Conservation (phyloP, 495 filamentous ascomycete genomes). For the Rostrohypoxylon terebratum region DNA sequence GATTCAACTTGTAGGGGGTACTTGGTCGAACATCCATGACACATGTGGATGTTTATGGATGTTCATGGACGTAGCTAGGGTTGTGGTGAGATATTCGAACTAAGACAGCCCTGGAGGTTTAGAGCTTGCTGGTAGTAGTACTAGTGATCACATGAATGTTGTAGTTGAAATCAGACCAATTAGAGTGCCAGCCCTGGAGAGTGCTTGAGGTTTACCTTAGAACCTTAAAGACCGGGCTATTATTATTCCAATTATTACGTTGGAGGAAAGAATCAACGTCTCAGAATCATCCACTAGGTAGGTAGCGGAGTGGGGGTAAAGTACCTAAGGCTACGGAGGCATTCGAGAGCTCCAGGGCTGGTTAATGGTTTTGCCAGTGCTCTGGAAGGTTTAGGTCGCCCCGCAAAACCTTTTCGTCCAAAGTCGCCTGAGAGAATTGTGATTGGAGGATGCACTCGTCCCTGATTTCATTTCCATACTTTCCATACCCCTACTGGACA, state of each 20-base stretch:
- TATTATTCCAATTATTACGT: background rate
- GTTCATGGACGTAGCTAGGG: background rate
- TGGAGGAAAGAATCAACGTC: background rate
- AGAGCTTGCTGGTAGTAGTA: background rate
- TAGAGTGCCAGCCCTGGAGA: background rate
- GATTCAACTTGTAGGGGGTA: background rate
- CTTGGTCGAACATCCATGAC: background rate
- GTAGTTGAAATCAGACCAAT: background rate
- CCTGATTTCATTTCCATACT: conserved; percentile 6
- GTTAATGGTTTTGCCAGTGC: background rate
- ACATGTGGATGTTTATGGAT: background rate
- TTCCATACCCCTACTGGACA: background rate
- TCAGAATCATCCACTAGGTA: background rate
- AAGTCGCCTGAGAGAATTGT: background rate
- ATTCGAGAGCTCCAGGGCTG: background rate
- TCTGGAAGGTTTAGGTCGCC: background rate
- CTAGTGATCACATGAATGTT: background rate
- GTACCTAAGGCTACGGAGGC: background rate
- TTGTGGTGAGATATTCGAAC: background rate
- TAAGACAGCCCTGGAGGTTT: background rate
- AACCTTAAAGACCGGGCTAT: background rate
- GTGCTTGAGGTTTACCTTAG: background rate
- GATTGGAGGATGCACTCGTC: conserved; percentile 8
- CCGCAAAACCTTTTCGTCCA: conserved; percentile 1
- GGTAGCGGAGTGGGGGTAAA: background rate